Conservation (phyloP, 805 yeast species). For the Saccharomycopsis fibuligera region DNA sequence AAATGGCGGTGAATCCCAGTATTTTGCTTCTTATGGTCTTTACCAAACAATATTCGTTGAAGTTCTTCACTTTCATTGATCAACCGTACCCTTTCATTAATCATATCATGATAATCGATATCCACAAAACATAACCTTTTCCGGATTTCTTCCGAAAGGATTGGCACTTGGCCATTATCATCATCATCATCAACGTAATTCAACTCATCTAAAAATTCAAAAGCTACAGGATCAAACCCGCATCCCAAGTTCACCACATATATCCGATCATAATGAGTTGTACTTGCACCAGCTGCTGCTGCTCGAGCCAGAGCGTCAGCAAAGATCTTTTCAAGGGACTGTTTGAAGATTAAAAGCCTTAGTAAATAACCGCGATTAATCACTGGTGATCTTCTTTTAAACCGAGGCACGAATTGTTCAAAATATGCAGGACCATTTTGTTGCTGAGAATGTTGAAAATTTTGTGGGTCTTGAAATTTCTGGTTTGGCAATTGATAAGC, state of each 20-base stretch:
- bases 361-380: constrained; percentile 83
- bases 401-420: constrained; percentile 57
- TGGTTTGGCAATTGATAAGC: constrained; percentile 28
- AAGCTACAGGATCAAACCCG: constrained; percentile 65
- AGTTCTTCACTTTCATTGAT: constrained; percentile 41
- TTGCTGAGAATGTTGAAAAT: no score
- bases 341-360: constrained; percentile 63
- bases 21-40: constrained; percentile 6
- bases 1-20: neutral
- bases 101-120: constrained; percentile 69
- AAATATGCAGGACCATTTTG: constrained; percentile 38
- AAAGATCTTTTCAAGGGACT: constrained; percentile 43
- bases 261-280: constrained; percentile 26
- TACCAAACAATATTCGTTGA: constrained; percentile 36
- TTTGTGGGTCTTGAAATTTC: no score
- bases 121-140: constrained; percentile 47
- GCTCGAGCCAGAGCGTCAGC: constrained; percentile 27
- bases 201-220: constrained; percentile 37
- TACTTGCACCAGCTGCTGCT: constrained; percentile 7
- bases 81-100: constrained; percentile 47
- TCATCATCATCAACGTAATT: constrained; percentile 27
- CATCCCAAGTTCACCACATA: constrained; percentile 68
- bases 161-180: constrained; percentile 23
- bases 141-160: neutral
- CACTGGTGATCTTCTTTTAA: constrained; percentile 68